Base-by-base conservation (phyloP, 2,329 filamentous ascomycete species). In the Phialemonium atrogriseum region DNA sequence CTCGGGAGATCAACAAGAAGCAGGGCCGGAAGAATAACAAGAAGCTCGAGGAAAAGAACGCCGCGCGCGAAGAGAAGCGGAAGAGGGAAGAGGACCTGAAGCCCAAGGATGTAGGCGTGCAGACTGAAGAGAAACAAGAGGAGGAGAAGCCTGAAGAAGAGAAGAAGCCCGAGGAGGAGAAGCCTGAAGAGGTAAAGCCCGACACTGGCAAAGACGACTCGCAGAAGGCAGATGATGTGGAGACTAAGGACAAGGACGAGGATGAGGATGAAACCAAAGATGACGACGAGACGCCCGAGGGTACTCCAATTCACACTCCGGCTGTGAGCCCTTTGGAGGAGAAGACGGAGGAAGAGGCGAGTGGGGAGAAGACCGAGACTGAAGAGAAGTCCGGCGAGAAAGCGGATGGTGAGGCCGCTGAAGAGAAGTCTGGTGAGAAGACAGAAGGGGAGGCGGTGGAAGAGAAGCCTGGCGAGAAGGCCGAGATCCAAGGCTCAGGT, bases 1-100 rank as follows among this genome's bases (percentile, higher is more conserved):
- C 50, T 33, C 51, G 52, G 14, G 46, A 56, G 27, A 48, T 60
- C 12, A 59, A 61, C 37, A 54, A 59, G 27, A 53, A 49, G 37
- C 56, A 59, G 20, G 44, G 55, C 31, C 55, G 57, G 27, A 67
- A 68, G 48, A 50, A 62, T 9, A 55, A 60, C n/a, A 49, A 56
- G 10, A 63, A 62, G 52, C 49, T 51, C 2, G 46, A 49, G 21
- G 51, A 49, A 4, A 57, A 50, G 39, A 50, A 45, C 21, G 39
- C 43, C 1, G 46, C 45, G 2, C 41, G 45, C 11, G 50, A 52
- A 31, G 47, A 44, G 11, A 48, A 47, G 30, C 39, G 39, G 29
- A 31, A 38, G 10, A 40, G 48, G 36, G 43, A 42, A 14, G 46
- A 48, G 34, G 47, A 49, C n/a, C 46, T 27, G 44, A 36, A 33